phyloP scores from a whole-genome alignment of 805 yeast genomes.

The Spathaspora arborariae region DNA sequence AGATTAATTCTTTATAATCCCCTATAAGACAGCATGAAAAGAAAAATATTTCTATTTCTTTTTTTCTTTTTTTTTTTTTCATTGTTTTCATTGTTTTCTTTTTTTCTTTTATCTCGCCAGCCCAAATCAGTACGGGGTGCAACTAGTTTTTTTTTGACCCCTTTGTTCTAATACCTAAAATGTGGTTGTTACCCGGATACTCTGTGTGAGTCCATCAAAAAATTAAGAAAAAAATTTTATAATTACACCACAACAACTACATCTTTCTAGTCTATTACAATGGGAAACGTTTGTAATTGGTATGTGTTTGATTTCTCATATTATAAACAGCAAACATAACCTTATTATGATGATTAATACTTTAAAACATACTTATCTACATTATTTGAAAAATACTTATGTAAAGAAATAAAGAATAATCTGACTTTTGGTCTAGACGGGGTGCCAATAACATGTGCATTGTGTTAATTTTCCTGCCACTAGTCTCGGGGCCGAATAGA shows the following conservation, averaged over 20 bases:
- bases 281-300: background rate
- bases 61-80: background rate
- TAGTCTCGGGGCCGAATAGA: too few relatives aligned
- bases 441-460: background rate
- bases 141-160: background rate
- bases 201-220: background rate
- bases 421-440: constrained; percentile 2
- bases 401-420: constrained; percentile 8
- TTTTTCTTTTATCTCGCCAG: background rate
- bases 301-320: background rate
- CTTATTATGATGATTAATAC: constrained; percentile 1
- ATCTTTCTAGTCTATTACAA: background rate
- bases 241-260: background rate
- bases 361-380: constrained; percentile 18
- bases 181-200: background rate
- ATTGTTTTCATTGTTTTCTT: too few relatives aligned
- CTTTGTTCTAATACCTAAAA: background rate
- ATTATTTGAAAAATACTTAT: constrained; percentile 12
- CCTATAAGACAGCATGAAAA: too few relatives aligned
- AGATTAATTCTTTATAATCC: too few relatives aligned
- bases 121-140: background rate
- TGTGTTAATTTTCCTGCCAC: background rate
- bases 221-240: background rate
- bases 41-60: background rate
- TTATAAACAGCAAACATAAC: background rate